These are phyloP conservation scores for Fraxinus dipetala DNA, from an alignment of 305 asterid species.

Conservation along the genomic window DNA sequence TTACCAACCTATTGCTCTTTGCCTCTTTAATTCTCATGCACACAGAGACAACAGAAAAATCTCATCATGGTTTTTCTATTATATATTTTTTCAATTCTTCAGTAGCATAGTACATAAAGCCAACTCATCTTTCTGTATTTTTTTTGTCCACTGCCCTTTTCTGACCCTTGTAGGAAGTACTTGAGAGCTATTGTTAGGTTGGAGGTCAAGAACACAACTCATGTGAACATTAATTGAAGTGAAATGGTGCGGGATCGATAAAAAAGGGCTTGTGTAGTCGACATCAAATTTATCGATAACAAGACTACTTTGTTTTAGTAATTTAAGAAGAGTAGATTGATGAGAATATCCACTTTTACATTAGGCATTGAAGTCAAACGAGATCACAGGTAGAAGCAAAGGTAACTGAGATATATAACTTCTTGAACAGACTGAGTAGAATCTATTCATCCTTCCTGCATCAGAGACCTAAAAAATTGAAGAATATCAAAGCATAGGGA, in stretches of 20 bases:
- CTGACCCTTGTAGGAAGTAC: slow-evolving; percentile 11
- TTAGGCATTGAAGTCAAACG: slow-evolving; percentile 19
- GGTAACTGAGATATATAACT: neutral
- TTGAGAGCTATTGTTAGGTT: slow-evolving; percentile 22
- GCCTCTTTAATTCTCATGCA: slow-evolving; percentile 32
- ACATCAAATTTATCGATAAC: neutral
- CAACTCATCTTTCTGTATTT: slow-evolving; percentile 35
- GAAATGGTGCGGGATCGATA: neutral
- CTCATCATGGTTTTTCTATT: neutral
- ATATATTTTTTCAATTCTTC: slow-evolving; percentile 2
- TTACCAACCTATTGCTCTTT: slow-evolving; percentile 25
- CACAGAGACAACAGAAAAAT: slow-evolving; percentile 12
- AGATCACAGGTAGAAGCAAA: neutral
- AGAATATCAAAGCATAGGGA: neutral
- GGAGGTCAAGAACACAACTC: slow-evolving; percentile 1
- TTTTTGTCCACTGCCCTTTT: slow-evolving; percentile 24
- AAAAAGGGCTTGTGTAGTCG: neutral
- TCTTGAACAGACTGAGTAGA: neutral
- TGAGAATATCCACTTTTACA: slow-evolving; percentile 7
- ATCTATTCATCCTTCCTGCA: neutral
- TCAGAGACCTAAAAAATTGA: neutral
- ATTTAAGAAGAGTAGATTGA: slow-evolving; percentile 22
- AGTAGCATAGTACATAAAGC: slow-evolving; percentile 27
- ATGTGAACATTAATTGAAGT: neutral
- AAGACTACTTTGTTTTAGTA: neutral